A percentile compares a stretch with the other conserved stretches of the same genome.
These are phyloP conservation scores for Globisporangium irregulare DNA, from an alignment of 352 stramenopile species.

Conservation along the genomic window DNA sequence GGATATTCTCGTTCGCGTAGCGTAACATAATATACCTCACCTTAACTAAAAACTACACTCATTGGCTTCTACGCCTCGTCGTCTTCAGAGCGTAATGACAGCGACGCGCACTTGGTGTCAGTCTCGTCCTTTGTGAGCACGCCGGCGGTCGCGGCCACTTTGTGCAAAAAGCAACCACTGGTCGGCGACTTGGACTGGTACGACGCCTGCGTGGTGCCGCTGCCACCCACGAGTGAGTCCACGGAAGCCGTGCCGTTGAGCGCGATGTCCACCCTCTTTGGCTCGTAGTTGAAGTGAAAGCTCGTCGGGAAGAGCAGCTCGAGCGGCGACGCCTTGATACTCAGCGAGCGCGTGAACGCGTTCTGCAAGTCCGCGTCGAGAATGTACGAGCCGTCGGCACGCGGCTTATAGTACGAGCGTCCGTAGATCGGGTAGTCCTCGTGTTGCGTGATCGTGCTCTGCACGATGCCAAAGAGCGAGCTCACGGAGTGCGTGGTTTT, in stretches of 20 bases:
- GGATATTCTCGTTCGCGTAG: too few relatives aligned
- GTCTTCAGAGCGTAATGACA: neutral
- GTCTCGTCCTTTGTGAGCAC: slow-evolving; percentile 25
- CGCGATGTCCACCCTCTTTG: slow-evolving; percentile 25
- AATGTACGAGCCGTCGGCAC: slow-evolving; percentile 32
- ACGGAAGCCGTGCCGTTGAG: slow-evolving; percentile 28
- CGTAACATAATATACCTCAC: too few relatives aligned
- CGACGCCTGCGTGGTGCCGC: slow-evolving; percentile 27
- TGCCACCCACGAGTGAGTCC: slow-evolving; percentile 37
- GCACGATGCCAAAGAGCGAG: slow-evolving; percentile 15
- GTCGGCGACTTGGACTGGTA: slow-evolving; percentile 22
- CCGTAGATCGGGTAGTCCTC: slow-evolving; percentile 58
- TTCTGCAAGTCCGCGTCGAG: slow-evolving; percentile 46
- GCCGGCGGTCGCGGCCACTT: slow-evolving; percentile 18
- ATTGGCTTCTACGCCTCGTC: neutral
- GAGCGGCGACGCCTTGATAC: slow-evolving; percentile 16
- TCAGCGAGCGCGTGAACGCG: slow-evolving; percentile 32
- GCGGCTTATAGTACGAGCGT: slow-evolving; percentile 40
- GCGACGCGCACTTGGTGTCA: slow-evolving; percentile 5
- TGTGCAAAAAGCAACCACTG: slow-evolving; percentile 33
- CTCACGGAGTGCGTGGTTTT: slow-evolving; percentile 32
- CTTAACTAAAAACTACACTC: too few relatives aligned
- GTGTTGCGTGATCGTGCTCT: slow-evolving; percentile 22
- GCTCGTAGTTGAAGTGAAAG: slow-evolving; percentile 26
- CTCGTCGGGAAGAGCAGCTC: slow-evolving; percentile 17